Base-by-base conservation (phyloP, 1,284 basidiomycete species). In the Meira nashicola region DNA sequence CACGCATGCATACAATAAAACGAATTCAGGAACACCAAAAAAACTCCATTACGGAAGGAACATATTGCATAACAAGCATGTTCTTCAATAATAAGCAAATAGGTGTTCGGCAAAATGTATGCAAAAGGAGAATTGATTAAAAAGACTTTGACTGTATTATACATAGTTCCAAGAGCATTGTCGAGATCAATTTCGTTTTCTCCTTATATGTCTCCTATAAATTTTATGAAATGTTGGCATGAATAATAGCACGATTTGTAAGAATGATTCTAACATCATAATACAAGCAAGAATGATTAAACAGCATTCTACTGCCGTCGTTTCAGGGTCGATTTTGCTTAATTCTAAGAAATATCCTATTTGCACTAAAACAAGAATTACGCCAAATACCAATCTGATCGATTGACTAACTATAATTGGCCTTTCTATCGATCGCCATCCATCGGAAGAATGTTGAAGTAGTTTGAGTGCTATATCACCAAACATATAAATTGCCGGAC, bases 401-500 rank as follows among this genome's bases (percentile, higher is more conserved):
- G 15, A 15, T 19, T 15, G 40, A 19, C 40, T 43, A 4, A 15
- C 11, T 15, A 43, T 43, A 5, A 43, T 15, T 6, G 19, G 14
- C 19, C 15, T 43, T 43, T 15, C 40, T 5, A 15, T 43, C 40
- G 15, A 17, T 50, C 21, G 15, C 47, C 47, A 25, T n/a, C 14
- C 21, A 10, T 25, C 14, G 2, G 15, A 2, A 50, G 15, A 17
- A 25, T 50, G 47, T 50, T 25, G 47, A 14, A 37, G 15, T 50
- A 21, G 5, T 50, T 50, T 50, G 14, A 50, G 47, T n/a, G 33
- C 15, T 3, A 25, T n/a, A 37, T 50, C 47, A 6, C 15, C 14
- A 37, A 50, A 25, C 23, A 50, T 14, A 50, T 50, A 50, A 15
- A 50, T 12, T 5, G n/a, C 47, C n/a, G 47, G 15, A 50, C 23